Base-by-base conservation (phyloP, 2,329 filamentous ascomycete species). In the Calonectria pseudoturangicola region DNA sequence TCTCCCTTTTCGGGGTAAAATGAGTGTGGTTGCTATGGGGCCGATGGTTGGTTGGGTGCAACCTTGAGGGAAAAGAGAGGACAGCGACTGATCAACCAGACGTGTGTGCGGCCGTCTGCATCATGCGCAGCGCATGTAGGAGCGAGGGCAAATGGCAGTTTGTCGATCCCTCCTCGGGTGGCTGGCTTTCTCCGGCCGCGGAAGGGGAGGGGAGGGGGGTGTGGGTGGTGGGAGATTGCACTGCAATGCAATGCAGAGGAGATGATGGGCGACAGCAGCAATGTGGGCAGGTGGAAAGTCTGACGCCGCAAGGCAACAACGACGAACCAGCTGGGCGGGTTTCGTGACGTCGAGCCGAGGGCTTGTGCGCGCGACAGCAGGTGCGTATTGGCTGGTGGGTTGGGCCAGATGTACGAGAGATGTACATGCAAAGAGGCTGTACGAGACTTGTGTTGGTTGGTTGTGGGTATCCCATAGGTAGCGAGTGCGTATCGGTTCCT, bases 211-310 rank as follows among this genome's bases (percentile, higher is more conserved):
- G 51, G 30, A 33, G 30, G 30, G 30, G 56, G 33, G 30, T 25
- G 48, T 50, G 48, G 28, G 65, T 36, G 39, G 56, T 56, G 65
- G 70, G 58, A 68, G 39, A 68, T 72, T 72, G 41, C 64, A 18
- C 51, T 70, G 58, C 33, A 71, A 67, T 66, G 58, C 43, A 71
- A 66, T 66, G 69, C 50, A 45, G 41, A 70, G 28, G 62, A 27
- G 62, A 45, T 30, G 62, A 60, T 21, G 15, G 27, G 18, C 36
- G 47, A 27, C 47, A 48, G 45, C 18, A 54, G n/a, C 7, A 50
- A 47, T 13, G 33, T 36, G 27, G 45, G 16, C 45, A 69, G 48
- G 30, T 51, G 63, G 30, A 54, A 70, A 65, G 54, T 33, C 54
- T 21, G 66, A 47, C 43, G 66, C 66, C 51, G 21, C 43, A 50